These are phyloP conservation scores for Globisporangium acanthophoron DNA, from an alignment of 352 stramenopile species.

Conservation along the genomic window DNA sequence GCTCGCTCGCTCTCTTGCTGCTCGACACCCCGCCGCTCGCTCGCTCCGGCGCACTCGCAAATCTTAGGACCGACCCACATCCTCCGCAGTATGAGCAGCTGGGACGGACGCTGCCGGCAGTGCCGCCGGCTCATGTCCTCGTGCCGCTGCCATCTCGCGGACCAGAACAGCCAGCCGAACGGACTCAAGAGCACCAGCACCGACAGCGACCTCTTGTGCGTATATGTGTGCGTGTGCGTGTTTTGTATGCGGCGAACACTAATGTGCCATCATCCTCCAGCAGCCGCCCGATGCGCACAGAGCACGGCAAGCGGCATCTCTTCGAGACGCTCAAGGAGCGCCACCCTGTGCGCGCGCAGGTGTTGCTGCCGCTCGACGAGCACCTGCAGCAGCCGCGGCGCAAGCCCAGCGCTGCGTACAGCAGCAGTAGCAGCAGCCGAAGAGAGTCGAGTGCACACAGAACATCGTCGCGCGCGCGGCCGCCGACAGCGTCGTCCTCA, in stretches of 20 bases:
- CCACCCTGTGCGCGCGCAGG: constrained; percentile 10
- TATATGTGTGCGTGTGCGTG: background rate
- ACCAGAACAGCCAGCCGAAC: constrained; percentile 9
- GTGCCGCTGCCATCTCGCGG: constrained; percentile 13
- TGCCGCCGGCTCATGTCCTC: constrained; percentile 17
- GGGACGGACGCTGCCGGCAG: constrained; percentile 15
- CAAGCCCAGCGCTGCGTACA: background rate
- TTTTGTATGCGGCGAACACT: background rate
- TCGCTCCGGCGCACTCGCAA: background rate
- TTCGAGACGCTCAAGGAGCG: constrained; percentile 14
- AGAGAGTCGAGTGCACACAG: background rate
- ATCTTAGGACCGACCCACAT: background rate
- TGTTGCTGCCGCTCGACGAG: constrained; percentile 6
- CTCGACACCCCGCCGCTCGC: background rate
- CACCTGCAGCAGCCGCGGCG: background rate
- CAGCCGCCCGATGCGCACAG: constrained; percentile 5
- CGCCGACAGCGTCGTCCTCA: constrained; percentile 3
- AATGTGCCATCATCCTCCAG: no score
- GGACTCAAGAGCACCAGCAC: background rate
- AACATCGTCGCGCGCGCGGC: background rate
- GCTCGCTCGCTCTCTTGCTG: background rate
- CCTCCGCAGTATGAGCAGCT: constrained; percentile 8
- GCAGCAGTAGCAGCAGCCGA: constrained; percentile 5
- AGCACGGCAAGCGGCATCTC: constrained; percentile 14
- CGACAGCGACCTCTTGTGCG: constrained; percentile 4